Percentiles rank a stretch among this genome's conserved stretches.
Evolutionary conservation across 441 rosid genomes (phyloP).

Genomic region (Monsonia emarginata): DNA sequence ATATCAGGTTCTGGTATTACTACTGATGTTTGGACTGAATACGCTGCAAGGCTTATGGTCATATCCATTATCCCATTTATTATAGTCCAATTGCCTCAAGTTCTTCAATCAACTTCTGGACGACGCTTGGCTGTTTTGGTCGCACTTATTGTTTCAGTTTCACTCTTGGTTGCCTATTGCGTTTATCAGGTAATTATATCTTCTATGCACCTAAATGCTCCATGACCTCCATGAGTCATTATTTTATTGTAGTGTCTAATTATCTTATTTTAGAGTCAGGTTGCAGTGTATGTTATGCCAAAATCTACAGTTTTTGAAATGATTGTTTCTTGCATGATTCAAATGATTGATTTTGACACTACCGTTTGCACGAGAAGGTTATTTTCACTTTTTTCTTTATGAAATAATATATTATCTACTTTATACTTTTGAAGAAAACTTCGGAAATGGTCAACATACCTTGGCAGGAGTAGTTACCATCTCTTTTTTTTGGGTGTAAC

Average conservation of each 20-base stretch:
- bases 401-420: too few species aligned
- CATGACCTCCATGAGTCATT: not conserved
- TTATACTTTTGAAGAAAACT: too few species aligned
- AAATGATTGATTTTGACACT: too few species aligned
- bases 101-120: slow-evolving; percentile 59
- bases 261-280: not conserved
- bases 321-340: too few species aligned
- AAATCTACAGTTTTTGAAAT: too few species aligned
- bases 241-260: not conserved
- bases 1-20: slow-evolving; percentile 68
- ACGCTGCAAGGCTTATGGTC: slow-evolving; percentile 79
- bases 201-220: not conserved
- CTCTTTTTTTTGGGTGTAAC: not conserved
- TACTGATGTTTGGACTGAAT: slow-evolving; percentile 81
- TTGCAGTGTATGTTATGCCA: too few species aligned
- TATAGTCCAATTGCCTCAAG: slow-evolving; percentile 71
- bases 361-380: too few species aligned
- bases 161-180: slow-evolving; percentile 72
- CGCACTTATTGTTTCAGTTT: slow-evolving; percentile 45
- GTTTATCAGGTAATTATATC: slow-evolving; percentile 57
- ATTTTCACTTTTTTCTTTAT: too few species aligned
- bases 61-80: slow-evolving; percentile 75
- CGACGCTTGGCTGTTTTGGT: slow-evolving; percentile 62
- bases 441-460: too few species aligned
- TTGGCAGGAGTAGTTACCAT: too few species aligned